Percentiles rank a stretch among this genome's conserved stretches.
Conservation (phyloP, 2,329 filamentous ascomycete species). For the Fusarium sp. region DNA sequence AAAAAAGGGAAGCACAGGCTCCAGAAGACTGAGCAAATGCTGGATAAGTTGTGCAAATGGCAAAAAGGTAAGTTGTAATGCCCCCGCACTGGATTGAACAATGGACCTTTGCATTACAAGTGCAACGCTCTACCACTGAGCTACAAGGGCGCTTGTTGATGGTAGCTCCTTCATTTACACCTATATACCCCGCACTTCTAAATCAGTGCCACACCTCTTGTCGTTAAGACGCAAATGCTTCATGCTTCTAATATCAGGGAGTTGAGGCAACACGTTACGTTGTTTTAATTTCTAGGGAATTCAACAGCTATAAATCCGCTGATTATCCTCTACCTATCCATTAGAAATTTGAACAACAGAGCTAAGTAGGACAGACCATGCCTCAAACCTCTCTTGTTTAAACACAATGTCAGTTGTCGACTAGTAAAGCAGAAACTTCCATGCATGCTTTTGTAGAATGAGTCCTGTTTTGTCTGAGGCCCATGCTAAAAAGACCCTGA, state of each 20-base stretch:
- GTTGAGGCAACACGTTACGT: not conserved
- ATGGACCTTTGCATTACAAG: slow-evolving; percentile 45
- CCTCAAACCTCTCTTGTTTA: not conserved
- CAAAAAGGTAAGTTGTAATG: slow-evolving; percentile 11
- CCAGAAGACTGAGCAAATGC: not conserved
- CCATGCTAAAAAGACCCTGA: not conserved
- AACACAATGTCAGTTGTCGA: not conserved
- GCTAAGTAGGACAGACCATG: not conserved
- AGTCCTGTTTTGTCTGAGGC: not conserved
- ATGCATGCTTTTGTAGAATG: not conserved
- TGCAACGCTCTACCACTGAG: slow-evolving; percentile 44
- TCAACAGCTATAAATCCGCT: not conserved
- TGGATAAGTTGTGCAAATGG: not conserved
- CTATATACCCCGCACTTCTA: rapidly evolving
- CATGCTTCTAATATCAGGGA: not conserved
- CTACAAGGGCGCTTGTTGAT: slow-evolving; percentile 30
- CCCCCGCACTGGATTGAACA: slow-evolving; percentile 42
- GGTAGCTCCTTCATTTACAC: rapidly evolving
- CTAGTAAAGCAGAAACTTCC: not conserved
- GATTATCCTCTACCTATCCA: not conserved
- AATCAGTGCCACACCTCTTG: not conserved
- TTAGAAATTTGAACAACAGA: not conserved
- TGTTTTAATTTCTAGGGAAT: not conserved
- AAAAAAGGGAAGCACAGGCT: too few species aligned
- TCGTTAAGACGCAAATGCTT: not conserved